Base-by-base conservation (phyloP, 768 basidiomycete genomes). In the Leucosporidium creatinivorum region DNA sequence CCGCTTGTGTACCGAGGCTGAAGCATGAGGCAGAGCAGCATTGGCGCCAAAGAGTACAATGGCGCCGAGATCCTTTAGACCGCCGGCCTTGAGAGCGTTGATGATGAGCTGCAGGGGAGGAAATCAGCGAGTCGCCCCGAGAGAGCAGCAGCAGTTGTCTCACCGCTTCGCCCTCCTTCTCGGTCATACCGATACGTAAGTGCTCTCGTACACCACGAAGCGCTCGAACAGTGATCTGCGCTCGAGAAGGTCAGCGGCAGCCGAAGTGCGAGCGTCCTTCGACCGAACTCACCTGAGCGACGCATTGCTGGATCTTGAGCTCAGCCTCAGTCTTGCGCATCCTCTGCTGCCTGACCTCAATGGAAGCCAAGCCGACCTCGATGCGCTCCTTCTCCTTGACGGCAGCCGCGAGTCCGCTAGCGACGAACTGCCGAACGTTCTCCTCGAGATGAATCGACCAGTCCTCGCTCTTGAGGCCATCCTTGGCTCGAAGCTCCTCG, bases 21-120 rank as follows among this genome's bases (percentile, higher is more conserved):
- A 52, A 8, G 67, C 67, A 17, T 68, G 67, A 52, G 67, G 67
- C 3, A 68, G 58, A 0, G 67, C 67, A 2, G 67, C 67, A 21
- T 68, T 68, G 50, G 58, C 67, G 36, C 62, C 67, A 26, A 68
- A 68, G 48, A 68, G 51, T 17, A 63, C 62, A 51, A 68, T 68
- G 28, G 51, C 57, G 44, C 50, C 62, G 23, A 64, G 57, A 17
- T 68, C 31, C 8, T 52, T 54, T 5, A 68, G 49, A 1, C 67
- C 67, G 21, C 57, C 67, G 9, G 67, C 67, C 25, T 54, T 63
- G 28, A 68, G 62, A 23, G 67, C 67, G 36, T 58, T 49, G 28
- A 63, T 33, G 50, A 68, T 68, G 28, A 68, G 62, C 63, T 67
- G 31, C 23, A 33, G 8, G 9, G 21, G 23, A 51, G 60, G 21